Conservation (phyloP, 306 rosid genomes). For the Hippophae tibetana region DNA sequence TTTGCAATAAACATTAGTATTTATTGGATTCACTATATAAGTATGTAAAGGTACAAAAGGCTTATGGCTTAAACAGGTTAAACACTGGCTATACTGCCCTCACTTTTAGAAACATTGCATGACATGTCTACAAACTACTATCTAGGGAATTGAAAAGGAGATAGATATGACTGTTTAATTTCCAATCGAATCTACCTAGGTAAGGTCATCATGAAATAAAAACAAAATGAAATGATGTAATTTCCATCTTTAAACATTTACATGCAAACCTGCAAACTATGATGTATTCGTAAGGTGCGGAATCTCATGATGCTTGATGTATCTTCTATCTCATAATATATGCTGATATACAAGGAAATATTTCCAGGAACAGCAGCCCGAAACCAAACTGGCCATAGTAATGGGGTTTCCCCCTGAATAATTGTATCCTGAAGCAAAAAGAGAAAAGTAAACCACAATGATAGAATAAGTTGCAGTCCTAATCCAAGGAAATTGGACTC, state of each 20-base stretch:
- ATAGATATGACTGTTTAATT: neutral
- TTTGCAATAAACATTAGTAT: neutral
- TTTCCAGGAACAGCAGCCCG: constrained; percentile 91
- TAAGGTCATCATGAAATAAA: neutral
- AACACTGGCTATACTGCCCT: no score
- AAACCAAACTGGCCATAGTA: constrained; percentile 94
- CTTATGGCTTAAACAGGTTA: no score
- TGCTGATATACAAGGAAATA: constrained; percentile 57
- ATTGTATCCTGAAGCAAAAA: constrained; percentile 49
- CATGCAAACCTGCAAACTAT: constrained; percentile 66
- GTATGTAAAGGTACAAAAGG: no score
- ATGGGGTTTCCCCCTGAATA: constrained; percentile 55
- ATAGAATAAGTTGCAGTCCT: constrained; percentile 19
- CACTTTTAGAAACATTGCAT: neutral
- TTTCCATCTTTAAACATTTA: constrained; percentile 16
- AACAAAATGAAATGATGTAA: constrained; percentile 5
- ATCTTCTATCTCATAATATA: constrained; percentile 87
- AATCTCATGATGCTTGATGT: constrained; percentile 58
- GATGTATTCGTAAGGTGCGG: constrained; percentile 81
- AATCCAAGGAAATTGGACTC: neutral
- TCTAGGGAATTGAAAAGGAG: neutral
- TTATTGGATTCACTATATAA: no score
- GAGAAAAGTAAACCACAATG: constrained; percentile 16
- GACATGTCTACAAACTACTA: neutral
- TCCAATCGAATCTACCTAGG: neutral